Evolutionary conservation across 441 rosid species (phyloP).

Genomic region (Iberis amara): DNA sequence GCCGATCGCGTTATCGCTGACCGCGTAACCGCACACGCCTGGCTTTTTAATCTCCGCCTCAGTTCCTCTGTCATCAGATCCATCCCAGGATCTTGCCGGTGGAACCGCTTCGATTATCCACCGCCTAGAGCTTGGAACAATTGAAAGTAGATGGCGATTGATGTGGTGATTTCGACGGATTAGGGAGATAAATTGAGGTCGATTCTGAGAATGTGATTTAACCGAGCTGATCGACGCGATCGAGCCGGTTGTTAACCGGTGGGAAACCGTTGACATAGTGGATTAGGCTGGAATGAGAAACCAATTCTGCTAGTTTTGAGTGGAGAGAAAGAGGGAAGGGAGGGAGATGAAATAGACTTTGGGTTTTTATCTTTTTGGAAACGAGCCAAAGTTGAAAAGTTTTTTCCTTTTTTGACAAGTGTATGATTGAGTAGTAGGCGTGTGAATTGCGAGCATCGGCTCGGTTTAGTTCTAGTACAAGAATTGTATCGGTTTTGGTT

Average conservation of each 20-base stretch:
- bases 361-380: too few relatives aligned
- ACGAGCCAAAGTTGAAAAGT: too few relatives aligned
- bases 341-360: too few relatives aligned
- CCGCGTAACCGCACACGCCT: slow-evolving; percentile 38
- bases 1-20: slow-evolving; percentile 27
- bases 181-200: slow-evolving; percentile 19
- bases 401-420: too few relatives aligned
- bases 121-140: slow-evolving; percentile 21
- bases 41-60: slow-evolving; percentile 23
- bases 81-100: slow-evolving; percentile 25
- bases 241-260: slow-evolving; percentile 41
- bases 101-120: slow-evolving; percentile 30
- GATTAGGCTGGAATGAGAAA: not conserved
- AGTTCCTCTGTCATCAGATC: slow-evolving; percentile 26
- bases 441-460: too few relatives aligned
- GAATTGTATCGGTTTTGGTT: too few relatives aligned
- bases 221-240: slow-evolving; percentile 15
- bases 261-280: slow-evolving; percentile 44
- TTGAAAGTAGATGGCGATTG: slow-evolving; percentile 25
- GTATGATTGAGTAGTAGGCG: too few relatives aligned
- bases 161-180: slow-evolving; percentile 25
- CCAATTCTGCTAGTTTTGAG: too few relatives aligned
- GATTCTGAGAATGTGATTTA: slow-evolving; percentile 25
- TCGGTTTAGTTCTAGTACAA: too few relatives aligned
- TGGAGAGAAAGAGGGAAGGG: too few relatives aligned